Base-by-base conservation (phyloP, 2,329 filamentous ascomycete genomes). In the Raffaelea deltoideospora region DNA sequence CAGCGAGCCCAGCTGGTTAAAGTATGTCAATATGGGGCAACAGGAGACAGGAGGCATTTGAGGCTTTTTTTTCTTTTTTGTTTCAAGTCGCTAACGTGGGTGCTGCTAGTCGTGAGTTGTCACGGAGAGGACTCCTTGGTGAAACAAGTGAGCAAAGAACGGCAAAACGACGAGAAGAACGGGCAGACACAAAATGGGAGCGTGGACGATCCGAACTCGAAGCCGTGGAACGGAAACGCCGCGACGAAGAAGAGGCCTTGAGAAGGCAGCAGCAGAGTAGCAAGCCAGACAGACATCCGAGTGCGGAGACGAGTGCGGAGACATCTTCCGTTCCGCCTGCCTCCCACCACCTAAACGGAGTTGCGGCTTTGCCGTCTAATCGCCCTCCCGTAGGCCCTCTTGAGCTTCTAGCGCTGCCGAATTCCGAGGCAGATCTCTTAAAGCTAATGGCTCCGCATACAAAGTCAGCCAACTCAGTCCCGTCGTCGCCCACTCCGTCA, bases 1-100 rank as follows among this genome's bases (percentile, higher is more conserved):
- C 48, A 95, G 87, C 64, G 88, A 98, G 55, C 88, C 88, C 3
- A 90, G 77, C 47, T 98, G 90, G 90, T 57, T 94, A 35, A 81
- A 82, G 45, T 41, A 10, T 5, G 34, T n/a, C n/a, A n/a, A n/a
- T n/a, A n/a, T n/a, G n/a, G n/a, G n/a, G n/a, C n/a, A n/a, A n/a
- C n/a, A n/a, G n/a, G n/a, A n/a, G n/a, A n/a, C n/a, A n/a, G n/a
- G n/a, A n/a, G n/a, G n/a, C n/a, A 15, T 17, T 21, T 31, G 10
- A 8, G 8, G 7, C n/a, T 30, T 30, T 34, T 13, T 30, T 21
- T 24, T 2, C 9, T 14, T 24, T 7, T 7, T 20, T 20, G n/a
- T n/a, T 3, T n/a, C n/a, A n/a, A n/a, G n/a, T n/a, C n/a, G n/a
- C n/a, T n/a, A n/a, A n/a, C n/a, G n/a, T n/a, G n/a, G n/a, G 3